These are phyloP conservation scores for Mycena albidolilacea DNA, from an alignment of 768 basidiomycete genomes.

Conservation along the genomic window DNA sequence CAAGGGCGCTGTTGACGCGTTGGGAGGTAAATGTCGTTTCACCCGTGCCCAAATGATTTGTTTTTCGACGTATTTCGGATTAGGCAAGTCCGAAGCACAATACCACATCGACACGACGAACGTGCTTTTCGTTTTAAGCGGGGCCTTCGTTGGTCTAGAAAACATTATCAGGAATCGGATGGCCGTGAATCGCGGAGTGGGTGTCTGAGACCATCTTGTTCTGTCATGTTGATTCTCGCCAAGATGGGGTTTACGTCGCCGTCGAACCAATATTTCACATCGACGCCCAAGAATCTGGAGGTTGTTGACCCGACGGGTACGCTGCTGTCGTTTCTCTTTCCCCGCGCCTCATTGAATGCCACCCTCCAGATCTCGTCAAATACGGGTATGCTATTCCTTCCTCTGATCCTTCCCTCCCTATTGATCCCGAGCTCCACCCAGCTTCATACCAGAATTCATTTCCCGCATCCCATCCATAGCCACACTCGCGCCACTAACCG, in stretches of 20 bases:
- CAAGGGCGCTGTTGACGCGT: constrained; percentile 71
- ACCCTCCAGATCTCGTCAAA: constrained; percentile 78
- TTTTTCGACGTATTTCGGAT: constrained; percentile 5
- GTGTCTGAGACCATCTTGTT: constrained; percentile 12
- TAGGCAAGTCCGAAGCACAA: constrained; percentile 70
- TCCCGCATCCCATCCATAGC: constrained; percentile 95
- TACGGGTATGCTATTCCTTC: constrained; percentile 70
- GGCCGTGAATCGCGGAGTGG: constrained; percentile 78
- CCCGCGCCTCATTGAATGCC: constrained; percentile 2
- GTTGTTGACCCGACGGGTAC: constrained; percentile 79
- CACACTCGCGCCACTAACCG: constrained; percentile 83
- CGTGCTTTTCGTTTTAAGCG: constrained; percentile 94
- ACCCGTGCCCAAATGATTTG: not conserved
- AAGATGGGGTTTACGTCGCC: constrained; percentile 90
- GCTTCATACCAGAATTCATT: constrained; percentile 96
- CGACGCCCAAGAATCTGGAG: constrained; percentile 75
- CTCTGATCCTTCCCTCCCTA: not conserved
- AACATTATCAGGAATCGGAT: constrained; percentile 83
- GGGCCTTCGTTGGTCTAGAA: constrained; percentile 95
- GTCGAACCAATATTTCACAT: constrained; percentile 72
- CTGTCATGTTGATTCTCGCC: constrained; percentile 19
- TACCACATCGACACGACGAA: constrained; percentile 91
- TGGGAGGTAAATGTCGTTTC: constrained; percentile 46
- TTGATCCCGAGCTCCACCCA: constrained; percentile 45
- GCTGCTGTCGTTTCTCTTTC: constrained; percentile 28